Conservation (phyloP, 306 rosid species). For the Quercus robur region DNA sequence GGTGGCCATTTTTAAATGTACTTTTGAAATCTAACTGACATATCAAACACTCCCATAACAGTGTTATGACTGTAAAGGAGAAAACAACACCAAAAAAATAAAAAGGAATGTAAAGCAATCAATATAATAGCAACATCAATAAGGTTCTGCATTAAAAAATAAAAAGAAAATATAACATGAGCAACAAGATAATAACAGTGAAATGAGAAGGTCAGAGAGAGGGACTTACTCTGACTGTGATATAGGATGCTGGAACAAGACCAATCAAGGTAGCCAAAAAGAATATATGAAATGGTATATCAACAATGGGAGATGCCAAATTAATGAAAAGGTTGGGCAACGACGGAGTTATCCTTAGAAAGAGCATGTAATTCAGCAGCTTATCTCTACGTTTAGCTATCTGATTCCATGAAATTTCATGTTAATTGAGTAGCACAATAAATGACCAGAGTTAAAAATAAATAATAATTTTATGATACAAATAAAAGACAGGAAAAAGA, state of each 20-base stretch:
- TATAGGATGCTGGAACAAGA: conserved; percentile 83
- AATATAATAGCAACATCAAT: not conserved
- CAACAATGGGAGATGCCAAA: conserved; percentile 97
- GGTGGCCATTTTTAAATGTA: not conserved
- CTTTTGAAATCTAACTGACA: not conserved
- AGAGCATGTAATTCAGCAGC: conserved; percentile 96
- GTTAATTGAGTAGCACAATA: not conserved
- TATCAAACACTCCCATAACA: not conserved
- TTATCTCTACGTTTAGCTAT: conserved; percentile 84
- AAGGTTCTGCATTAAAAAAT: not conserved
- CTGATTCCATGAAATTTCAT: conserved; percentile 35
- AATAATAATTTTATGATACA: not conserved
- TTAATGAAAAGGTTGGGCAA: conserved; percentile 94
- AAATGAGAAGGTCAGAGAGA: not conserved
- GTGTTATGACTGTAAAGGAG: conserved; percentile 1
- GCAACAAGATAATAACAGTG: not conserved
- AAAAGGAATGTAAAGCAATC: not conserved
- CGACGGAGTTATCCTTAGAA: conserved; percentile 92
- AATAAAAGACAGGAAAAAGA: not conserved
- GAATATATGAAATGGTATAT: conserved; percentile 90
- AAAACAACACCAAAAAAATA: not conserved
- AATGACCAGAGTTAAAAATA: not conserved
- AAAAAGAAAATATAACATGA: not conserved
- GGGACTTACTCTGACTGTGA: conserved; percentile 82
- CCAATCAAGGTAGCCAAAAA: conserved; percentile 82